These are phyloP conservation scores for Teunomyces gatunensis DNA, from an alignment of 805 yeast species.

Conservation along the genomic window DNA sequence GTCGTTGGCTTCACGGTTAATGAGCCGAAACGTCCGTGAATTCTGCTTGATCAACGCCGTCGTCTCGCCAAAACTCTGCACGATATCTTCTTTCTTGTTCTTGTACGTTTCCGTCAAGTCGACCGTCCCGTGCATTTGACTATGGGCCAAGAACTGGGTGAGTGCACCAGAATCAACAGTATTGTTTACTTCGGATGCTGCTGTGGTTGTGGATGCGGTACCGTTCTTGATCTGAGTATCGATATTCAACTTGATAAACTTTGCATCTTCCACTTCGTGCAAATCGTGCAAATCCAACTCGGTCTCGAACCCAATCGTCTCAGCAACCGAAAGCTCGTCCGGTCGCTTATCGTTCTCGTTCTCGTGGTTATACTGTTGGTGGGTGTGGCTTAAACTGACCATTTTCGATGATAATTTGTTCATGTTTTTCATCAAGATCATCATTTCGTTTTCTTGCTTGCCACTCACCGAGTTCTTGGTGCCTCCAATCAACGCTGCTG, in stretches of 20 bases:
- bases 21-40: constrained; percentile 50
- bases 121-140: constrained; percentile 16
- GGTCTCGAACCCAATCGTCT: constrained; percentile 17
- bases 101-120: constrained; percentile 29
- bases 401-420: constrained; percentile 81
- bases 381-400: constrained; percentile 40
- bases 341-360: not conserved
- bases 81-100: constrained; percentile 32
- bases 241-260: constrained; percentile 51
- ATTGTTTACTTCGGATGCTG: constrained; percentile 17
- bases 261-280: constrained; percentile 44
- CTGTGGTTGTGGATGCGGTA: constrained; percentile 25
- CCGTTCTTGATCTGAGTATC: constrained; percentile 21
- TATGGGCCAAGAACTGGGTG: constrained; percentile 15
- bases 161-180: constrained; percentile 16
- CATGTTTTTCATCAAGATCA: constrained; percentile 81
- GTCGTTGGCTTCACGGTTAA: constrained; percentile 14
- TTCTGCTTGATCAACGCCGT: constrained; percentile 49
- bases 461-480: constrained; percentile 1
- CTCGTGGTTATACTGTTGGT: not conserved
- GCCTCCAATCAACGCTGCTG: not conserved
- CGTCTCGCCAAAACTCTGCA: constrained; percentile 45
- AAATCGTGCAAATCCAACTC: constrained; percentile 53
- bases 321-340: not conserved
- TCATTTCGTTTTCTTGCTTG: constrained; percentile 54